These are phyloP conservation scores for Wickerhamomyces hampshirensis DNA, from an alignment of 805 yeast species.

Conservation along the genomic window DNA sequence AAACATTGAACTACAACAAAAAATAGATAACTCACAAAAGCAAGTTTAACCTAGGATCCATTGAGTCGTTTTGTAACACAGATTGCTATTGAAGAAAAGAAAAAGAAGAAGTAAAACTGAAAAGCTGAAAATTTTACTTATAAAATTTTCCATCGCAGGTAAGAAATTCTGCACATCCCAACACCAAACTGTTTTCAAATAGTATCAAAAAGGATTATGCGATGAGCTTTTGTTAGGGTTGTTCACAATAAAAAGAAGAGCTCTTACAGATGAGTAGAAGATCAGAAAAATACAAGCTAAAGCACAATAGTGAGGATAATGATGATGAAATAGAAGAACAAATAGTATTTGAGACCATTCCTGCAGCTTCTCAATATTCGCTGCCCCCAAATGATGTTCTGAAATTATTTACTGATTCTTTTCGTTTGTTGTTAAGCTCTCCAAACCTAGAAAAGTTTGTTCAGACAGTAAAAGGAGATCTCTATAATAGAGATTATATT, in stretches of 20 bases:
- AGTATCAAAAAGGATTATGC: no score
- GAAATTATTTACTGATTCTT: slow-evolving; percentile 18
- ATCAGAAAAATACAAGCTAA: slow-evolving; percentile 15
- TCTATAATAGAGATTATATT: slow-evolving; percentile 65
- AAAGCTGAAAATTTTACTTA: slow-evolving; percentile 1
- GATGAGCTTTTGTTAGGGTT: no score
- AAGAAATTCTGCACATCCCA: no score
- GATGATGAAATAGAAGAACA: slow-evolving; percentile 5
- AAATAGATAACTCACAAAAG: slow-evolving; percentile 15
- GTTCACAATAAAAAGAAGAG: neutral
- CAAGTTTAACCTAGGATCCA: slow-evolving; percentile 21
- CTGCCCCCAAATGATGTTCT: slow-evolving; percentile 21
- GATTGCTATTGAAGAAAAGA: slow-evolving; percentile 32
- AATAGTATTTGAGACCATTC: slow-evolving; percentile 8
- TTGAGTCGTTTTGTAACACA: slow-evolving; percentile 49
- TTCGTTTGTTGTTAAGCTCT: slow-evolving; percentile 19
- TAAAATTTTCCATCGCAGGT: no score
- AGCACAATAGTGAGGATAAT: slow-evolving; percentile 4
- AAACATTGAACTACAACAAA: slow-evolving; percentile 21
- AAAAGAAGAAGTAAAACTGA: neutral
- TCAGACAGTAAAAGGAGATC: slow-evolving; percentile 64
- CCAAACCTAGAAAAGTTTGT: slow-evolving; percentile 34
- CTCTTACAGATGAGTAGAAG: slow-evolving; percentile 18
- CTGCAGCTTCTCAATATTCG: slow-evolving; percentile 15
- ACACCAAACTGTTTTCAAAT: no score